Conservation (phyloP, 139 green algal genomes). For the Pleodorina starrii region DNA sequence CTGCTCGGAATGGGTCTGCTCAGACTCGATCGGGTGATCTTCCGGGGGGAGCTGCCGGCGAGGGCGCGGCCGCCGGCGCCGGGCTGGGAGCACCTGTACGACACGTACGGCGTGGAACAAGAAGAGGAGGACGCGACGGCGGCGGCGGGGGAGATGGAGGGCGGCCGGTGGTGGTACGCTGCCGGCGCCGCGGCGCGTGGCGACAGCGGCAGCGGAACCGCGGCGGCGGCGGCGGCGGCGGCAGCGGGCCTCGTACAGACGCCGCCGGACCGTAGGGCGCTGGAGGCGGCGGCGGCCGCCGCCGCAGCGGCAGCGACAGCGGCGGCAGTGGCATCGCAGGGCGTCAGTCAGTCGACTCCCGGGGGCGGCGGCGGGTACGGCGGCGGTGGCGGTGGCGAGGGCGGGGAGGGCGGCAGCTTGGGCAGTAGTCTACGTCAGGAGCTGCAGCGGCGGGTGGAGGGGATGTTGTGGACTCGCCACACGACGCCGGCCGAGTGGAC, state of each 20-base stretch:
- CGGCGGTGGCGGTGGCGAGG: not conserved
- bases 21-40: constrained; percentile 70
- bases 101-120: not conserved
- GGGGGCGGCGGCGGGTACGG: not conserved
- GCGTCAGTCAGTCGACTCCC: not conserved
- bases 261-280: not conserved
- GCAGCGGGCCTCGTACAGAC: not conserved
- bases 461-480: constrained; percentile 47
- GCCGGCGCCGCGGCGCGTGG: not conserved
- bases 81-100: constrained; percentile 20
- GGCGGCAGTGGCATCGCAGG: not conserved
- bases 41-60: constrained; percentile 60
- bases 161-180: not conserved
- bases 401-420: constrained; percentile 40
- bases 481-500: constrained; percentile 45
- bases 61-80: not conserved
- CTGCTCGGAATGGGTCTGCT: constrained; percentile 91
- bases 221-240: not conserved
- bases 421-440: constrained; percentile 31
- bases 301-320: not conserved
- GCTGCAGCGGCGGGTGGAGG: constrained; percentile 45
- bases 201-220: not conserved
- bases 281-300: constrained; percentile 24
- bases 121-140: not conserved
- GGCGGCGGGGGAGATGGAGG: not conserved